These are phyloP conservation scores for Capronia americana DNA, from an alignment of 2,329 filamentous ascomycete genomes.

Conservation along the genomic window DNA sequence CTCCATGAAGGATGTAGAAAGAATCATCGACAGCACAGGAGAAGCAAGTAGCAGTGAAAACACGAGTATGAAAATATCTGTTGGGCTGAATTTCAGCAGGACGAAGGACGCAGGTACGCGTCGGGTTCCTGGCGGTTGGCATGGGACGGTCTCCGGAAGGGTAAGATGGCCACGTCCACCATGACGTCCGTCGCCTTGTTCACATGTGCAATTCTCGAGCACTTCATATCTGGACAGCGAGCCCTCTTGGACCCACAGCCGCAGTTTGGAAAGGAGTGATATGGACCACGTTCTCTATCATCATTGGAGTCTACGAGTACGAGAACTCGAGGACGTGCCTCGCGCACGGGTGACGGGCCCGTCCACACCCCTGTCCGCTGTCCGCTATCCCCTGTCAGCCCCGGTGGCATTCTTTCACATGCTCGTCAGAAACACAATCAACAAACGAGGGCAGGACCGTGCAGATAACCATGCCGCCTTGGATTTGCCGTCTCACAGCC, in stretches of 20 bases:
- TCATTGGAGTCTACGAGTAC: conserved; percentile 1
- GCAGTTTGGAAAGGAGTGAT: background rate
- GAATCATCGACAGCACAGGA: background rate
- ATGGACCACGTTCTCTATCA: conserved; percentile 9
- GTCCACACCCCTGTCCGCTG: conserved; percentile 2
- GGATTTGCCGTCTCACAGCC: conserved; percentile 8
- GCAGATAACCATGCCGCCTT: conserved; percentile 3
- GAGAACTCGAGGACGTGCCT: background rate
- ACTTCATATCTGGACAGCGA: background rate
- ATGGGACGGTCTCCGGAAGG: background rate
- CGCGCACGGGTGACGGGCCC: background rate
- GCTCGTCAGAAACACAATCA: background rate
- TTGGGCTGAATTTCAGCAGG: conserved; percentile 21
- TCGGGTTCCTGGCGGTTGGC: conserved; percentile 32
- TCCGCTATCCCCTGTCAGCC: background rate
- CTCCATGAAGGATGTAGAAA: conserved; percentile 30
- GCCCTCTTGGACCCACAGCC: background rate
- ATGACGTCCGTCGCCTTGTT: conserved; percentile 2
- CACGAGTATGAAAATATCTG: conserved; percentile 4
- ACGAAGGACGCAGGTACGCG: conserved; percentile 36
- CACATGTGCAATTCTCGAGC: conserved; percentile 11
- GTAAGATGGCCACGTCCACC: conserved; percentile 1
- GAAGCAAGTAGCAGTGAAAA: background rate
- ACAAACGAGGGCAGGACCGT: background rate
- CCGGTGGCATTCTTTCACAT: conserved; percentile 5